Evolutionary conservation across 345 rosid genomes (phyloP).

Genomic region (Balakata baccata): DNA sequence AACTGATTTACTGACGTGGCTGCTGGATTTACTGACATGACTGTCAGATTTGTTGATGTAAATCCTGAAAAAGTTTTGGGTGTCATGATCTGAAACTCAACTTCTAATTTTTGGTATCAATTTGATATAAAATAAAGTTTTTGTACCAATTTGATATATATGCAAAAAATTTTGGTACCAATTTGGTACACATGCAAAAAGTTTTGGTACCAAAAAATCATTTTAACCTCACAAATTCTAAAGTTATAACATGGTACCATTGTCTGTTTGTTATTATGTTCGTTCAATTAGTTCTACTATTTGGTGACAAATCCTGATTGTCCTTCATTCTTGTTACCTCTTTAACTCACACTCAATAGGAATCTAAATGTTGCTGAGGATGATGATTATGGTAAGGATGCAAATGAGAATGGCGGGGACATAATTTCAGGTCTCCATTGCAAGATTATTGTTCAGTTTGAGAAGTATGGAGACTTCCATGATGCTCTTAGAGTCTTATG

Average conservation of each 20-base stretch:
- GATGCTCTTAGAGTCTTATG: constrained; percentile 70
- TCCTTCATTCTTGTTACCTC: constrained; percentile 19
- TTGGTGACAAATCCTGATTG: constrained; percentile 14
- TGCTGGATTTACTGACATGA: no score
- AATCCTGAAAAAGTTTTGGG: no score
- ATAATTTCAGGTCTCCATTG: constrained; percentile 80
- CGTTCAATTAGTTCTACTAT: background rate
- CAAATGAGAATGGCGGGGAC: constrained; percentile 43
- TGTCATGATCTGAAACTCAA: no score
- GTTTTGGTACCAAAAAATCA: no score
- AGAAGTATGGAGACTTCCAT: constrained; percentile 63
- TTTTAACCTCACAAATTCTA: background rate
- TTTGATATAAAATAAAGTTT: no score
- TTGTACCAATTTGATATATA: no score
- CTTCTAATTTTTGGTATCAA: no score
- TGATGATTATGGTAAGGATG: constrained; percentile 46
- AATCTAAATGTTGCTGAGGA: constrained; percentile 85
- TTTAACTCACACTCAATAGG: constrained; percentile 45
- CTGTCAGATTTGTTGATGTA: no score
- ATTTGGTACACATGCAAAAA: no score
- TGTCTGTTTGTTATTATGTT: constrained; percentile 3
- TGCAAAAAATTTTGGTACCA: no score
- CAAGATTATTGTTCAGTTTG: constrained; percentile 87
- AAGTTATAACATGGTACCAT: background rate
- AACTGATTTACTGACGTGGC: no score